Evolutionary conservation across 768 basidiomycete genomes (phyloP), one percentile per base, ranked within the genome.

Genomic region (Glaciozyma antarctica): DNA sequence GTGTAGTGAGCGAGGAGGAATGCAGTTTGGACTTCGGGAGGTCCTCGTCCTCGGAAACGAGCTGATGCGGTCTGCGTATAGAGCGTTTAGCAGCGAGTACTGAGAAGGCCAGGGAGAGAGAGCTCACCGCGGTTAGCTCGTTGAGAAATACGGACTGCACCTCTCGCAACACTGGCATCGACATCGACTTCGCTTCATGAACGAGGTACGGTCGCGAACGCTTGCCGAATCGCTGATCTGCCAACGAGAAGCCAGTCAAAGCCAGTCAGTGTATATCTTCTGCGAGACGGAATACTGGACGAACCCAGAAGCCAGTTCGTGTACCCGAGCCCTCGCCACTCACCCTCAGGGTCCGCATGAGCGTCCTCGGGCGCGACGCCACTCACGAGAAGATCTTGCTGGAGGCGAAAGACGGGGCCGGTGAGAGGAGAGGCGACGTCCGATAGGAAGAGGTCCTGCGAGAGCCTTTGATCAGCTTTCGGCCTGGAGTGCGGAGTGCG

Each of bases 311-410:
- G 72, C 61, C 71, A 73, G 24, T 75, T 75, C 38, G 75, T 75
- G 63, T 77, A 76, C 26, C 76, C 76, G 34, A 80, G 76, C 26
- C 77, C 76, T 10, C 75, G 73, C 78, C 78, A 79, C 66, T 81
- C 80, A 9, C 77, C 78, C 19, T 72, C 71, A 0, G 61, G 61
- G 17, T 66, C n/a, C 61, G 65, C 17, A 19, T 65, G 34, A 71
- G 68, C 3, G 72, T 71, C n/a, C 10, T 47, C 13, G 1, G 72
- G 65, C 2, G 58, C 30, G 53, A 64, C 60, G 8, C 52, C 63
- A 9, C 26, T 16, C 26, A 80, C 77, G 47, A 76, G 69, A 3
- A 79, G 72, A 38, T 73, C 71, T 1, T 75, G 65, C 56, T 79
- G 75, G 53, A 79, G 60, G 41, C 79, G 77, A 43, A 80, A 75